These are phyloP conservation scores for Actinomortierella wolfii DNA, from an alignment of 371 early-diverging fungal genomes.

Conservation along the genomic window DNA sequence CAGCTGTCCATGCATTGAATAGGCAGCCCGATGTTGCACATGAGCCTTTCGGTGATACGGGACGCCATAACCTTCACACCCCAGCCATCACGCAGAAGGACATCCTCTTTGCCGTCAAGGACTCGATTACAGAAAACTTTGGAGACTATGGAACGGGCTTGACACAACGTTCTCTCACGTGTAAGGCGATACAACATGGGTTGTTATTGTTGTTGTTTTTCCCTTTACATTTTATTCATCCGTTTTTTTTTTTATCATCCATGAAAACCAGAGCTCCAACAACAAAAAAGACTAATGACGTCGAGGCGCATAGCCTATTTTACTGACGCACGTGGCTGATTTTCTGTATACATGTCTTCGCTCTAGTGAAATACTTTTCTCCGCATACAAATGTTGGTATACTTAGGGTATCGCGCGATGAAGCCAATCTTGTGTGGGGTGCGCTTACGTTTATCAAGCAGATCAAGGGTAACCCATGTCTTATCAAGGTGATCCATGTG, in stretches of 20 bases:
- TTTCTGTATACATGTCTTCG: too few species aligned
- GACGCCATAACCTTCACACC: constrained; percentile 34
- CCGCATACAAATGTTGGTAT: constrained; percentile 66
- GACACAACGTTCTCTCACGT: constrained; percentile 46
- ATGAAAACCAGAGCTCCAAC: too few species aligned
- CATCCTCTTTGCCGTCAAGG: constrained; percentile 29
- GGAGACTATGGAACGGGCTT: constrained; percentile 63
- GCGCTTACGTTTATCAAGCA: constrained; percentile 58
- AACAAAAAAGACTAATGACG: too few species aligned
- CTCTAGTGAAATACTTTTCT: constrained; percentile 66
- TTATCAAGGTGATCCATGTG: constrained; percentile 61
- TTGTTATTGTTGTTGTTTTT: not conserved
- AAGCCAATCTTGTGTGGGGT: constrained; percentile 59
- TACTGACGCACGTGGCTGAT: too few species aligned
- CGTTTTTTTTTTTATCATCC: too few species aligned
- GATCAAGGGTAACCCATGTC: constrained; percentile 48
- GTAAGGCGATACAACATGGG: constrained; percentile 26
- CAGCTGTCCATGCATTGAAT: constrained; percentile 14
- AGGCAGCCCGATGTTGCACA: constrained; percentile 4
- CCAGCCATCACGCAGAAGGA: constrained; percentile 31
- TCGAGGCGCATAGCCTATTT: too few species aligned
- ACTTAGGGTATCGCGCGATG: constrained; percentile 63
- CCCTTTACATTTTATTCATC: not conserved
- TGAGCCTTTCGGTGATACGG: constrained; percentile 43
- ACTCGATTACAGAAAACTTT: constrained; percentile 59